Evolutionary conservation across 2,329 filamentous ascomycete species (phyloP), one percentile per base, ranked within the genome.

Genomic region (Colletotrichum sp.): DNA sequence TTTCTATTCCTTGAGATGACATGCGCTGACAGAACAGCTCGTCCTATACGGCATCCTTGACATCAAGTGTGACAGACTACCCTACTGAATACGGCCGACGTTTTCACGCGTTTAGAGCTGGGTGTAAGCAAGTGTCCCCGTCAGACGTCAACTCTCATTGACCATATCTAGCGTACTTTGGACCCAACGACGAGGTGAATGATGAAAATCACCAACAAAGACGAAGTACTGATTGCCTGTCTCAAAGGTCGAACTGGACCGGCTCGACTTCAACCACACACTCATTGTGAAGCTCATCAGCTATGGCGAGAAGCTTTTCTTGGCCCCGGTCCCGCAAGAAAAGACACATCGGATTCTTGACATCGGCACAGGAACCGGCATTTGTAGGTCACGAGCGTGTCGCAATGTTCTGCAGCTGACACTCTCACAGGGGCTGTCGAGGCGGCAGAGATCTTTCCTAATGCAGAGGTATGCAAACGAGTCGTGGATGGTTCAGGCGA

Each of bases 301-400:
- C 19, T 73, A 64, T 22, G 36, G 36, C 36, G 36, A 39, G 36
- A 39, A 39, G 36, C 62, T 77, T 2, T 75, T 70, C 27, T 16
- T 67, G 16, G 75, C 83, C 1, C 82, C 83, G 6, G 76, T 85
- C 13, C 67, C 76, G 5, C 71, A 84, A n/a, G 79, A 80, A 9
- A 81, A 80, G 25, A 79, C 81, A 5, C 82, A 82, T 1, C 80
- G 80, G 6, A 81, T 88, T 11, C 81, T 88, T 0, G 87, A 88
- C 65, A 80, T 88, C 13, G 86, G 86, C 22, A 87, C 86, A 0
- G 87, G 87, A 6, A 87, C 85, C 4, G 87, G 87, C 6, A 85
- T 86, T 39, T 88, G 86, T 80, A 74, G 71, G 34, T 8, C 15
- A 39, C 36, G 36, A 39, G 66, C 3, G 9, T 16, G 1, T 7